Percentiles rank a stretch among this genome's conserved stretches.
phyloP scores from a whole-genome alignment of 306 rosid species.

The Vicia faba region DNA sequence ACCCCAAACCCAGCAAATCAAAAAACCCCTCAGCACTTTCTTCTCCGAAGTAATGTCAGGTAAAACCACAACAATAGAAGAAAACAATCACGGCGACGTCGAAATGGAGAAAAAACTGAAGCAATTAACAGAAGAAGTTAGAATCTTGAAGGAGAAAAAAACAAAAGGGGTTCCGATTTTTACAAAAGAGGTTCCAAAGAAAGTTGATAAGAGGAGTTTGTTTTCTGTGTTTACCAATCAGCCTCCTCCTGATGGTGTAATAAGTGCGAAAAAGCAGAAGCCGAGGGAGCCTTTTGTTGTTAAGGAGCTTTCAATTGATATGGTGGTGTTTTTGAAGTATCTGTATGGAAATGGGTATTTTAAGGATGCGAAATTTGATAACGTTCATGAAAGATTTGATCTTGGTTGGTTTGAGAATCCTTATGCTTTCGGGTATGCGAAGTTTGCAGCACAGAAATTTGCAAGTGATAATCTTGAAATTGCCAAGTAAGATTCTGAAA shows the following conservation, averaged over 20 bases:
- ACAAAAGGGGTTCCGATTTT: neutral
- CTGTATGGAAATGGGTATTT: constrained; percentile 65
- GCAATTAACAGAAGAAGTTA: constrained; percentile 42
- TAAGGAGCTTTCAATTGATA: constrained; percentile 60
- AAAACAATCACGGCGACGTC: constrained; percentile 16
- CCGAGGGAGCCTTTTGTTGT: constrained; percentile 32
- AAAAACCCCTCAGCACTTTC: constrained; percentile 47
- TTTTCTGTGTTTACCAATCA: constrained; percentile 39
- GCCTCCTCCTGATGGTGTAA: neutral
- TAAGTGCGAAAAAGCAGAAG: neutral
- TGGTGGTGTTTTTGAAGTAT: constrained; percentile 53
- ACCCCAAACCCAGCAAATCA: constrained; percentile 21
- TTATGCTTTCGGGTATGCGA: constrained; percentile 48
- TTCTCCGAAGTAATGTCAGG: constrained; percentile 47
- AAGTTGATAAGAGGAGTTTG: constrained; percentile 33
- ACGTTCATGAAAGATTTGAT: constrained; percentile 41
- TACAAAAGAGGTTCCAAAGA: neutral
- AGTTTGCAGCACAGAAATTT: constrained; percentile 53
- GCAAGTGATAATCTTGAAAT: constrained; percentile 63
- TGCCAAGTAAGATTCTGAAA: constrained; percentile 59
- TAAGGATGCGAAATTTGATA: constrained; percentile 54
- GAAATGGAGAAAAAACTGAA: constrained; percentile 42
- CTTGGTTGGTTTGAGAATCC: constrained; percentile 48
- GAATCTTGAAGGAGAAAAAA: constrained; percentile 27
- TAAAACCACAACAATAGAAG: constrained; percentile 17